Evolutionary conservation across 2,329 filamentous ascomycete genomes (phyloP).

Genomic region (Paraphoma chrysanthemicola): DNA sequence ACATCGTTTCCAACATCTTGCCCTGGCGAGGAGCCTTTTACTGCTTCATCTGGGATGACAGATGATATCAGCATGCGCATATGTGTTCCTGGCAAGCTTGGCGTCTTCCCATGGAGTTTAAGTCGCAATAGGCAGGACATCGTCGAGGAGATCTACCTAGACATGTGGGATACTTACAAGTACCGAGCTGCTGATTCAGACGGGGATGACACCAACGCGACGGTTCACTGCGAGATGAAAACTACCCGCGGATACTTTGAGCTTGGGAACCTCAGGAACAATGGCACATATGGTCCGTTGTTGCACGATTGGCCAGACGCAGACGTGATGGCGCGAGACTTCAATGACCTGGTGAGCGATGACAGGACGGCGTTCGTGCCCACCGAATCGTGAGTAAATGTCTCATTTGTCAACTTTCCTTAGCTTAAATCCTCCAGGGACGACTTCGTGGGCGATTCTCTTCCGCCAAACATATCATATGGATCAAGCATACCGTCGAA

Average conservation of each 20-base stretch:
- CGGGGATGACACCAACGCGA: neutral
- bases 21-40: neutral
- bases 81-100: conserved; percentile 11
- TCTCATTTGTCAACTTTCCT: no score
- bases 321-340: neutral
- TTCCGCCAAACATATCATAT: neutral
- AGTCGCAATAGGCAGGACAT: conserved; percentile 16
- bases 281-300: conserved; percentile 4
- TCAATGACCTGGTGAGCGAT: neutral
- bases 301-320: conserved; percentile 11
- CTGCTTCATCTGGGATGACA: neutral
- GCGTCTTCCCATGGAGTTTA: conserved; percentile 9
- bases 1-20: no score
- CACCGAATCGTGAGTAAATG: neutral
- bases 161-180: neutral
- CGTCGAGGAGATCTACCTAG: conserved; percentile 12
- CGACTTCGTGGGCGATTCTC: neutral
- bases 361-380: neutral
- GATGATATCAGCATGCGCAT: conserved; percentile 4
- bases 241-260: conserved; percentile 27
- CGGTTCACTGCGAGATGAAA: conserved; percentile 12
- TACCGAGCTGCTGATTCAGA: neutral
- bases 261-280: conserved; percentile 14
- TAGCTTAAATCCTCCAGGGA: neutral
- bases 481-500: neutral